phyloP scores from a whole-genome alignment of 75 land plant species.

The Larix kaempferi region DNA sequence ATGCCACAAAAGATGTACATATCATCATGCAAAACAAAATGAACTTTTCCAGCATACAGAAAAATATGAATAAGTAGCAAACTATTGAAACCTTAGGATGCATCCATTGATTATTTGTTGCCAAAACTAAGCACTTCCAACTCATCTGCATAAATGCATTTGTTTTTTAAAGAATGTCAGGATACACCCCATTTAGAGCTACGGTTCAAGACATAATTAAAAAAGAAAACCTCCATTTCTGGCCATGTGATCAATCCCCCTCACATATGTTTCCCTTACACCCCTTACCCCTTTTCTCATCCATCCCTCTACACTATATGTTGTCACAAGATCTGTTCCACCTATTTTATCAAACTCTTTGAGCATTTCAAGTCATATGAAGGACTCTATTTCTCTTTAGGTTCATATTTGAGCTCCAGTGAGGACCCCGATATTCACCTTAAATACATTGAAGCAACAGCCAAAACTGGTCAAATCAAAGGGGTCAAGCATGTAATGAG shows the following conservation, averaged over 20 bases:
- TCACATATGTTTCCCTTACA: too few relatives aligned
- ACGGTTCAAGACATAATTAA: conserved; percentile 88
- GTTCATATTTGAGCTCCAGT: too few relatives aligned
- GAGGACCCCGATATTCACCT: too few relatives aligned
- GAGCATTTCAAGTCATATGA: too few relatives aligned
- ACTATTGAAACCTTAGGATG: background rate
- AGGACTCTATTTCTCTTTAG: too few relatives aligned
- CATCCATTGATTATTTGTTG: background rate
- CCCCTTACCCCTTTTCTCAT: too few relatives aligned
- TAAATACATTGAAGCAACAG: too few relatives aligned
- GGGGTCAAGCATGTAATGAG: too few relatives aligned
- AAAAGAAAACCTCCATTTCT: conserved; percentile 93
- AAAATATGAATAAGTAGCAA: background rate
- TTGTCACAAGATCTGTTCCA: too few relatives aligned
- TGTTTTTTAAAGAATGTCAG: conserved; percentile 10
- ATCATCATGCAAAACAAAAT: background rate
- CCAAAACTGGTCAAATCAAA: too few relatives aligned
- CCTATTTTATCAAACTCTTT: too few relatives aligned
- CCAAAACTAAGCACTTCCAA: background rate
- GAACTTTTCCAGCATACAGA: background rate
- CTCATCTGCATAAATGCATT: background rate
- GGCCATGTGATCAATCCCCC: conserved; percentile 93
- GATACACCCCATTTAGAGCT: conserved; percentile 99
- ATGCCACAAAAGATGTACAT: background rate
- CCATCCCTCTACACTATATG: too few relatives aligned